Base-by-base conservation (phyloP, 2,329 filamentous ascomycete species). In the Didymellaceae sp. region DNA sequence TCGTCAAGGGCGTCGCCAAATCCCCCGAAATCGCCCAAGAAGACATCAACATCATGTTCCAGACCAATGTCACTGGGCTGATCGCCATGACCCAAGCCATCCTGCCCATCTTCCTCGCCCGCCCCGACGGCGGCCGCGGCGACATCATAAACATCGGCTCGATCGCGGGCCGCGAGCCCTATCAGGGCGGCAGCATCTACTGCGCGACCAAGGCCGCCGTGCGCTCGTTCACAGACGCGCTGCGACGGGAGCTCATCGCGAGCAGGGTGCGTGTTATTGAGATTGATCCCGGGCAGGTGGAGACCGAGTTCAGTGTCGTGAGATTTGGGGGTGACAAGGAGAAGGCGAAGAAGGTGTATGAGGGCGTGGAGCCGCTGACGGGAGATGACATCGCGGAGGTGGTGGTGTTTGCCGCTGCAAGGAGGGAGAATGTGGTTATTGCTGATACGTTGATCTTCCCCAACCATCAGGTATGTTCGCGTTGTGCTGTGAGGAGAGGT, bases 81-180 rank as follows among this genome's bases (percentile, higher is more conserved):
- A 94, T 99, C 78, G 90, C 93, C 79, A 90, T 97, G 88, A 97
- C 94, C 0, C 94, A 99, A 79, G 90, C 90, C 35, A 80, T 97
- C 53, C 77, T 97, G 14, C 86, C 89, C 43, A 86, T 91, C 70
- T 95, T 92, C 81, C 88, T 91, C 74, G 80, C 83, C 63, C 68
- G 79, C 59, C 54, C 75, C 17, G 82, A 93, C 48, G 87, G 89
- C 52, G 92, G 91, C 49, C 79, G 83, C 33, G 93, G 93, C 63
- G 94, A 97, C 71, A 92, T 99, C 71, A 96, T 99, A 78, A 97
- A 97, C 70, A 86, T 97, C 67, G 92, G 92, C 55, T 91, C 87
- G 61, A 92, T 96, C 68, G 92, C 92, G n/a, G 92, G 91, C 22
- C 83, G 91, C 34, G 91, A 96, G 63, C 83, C 90, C 9, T 97